Evolutionary conservation across 225 moss, liverwort and hornwort species (phyloP), one percentile per base, ranked within the genome.

Genomic region (Antitrichia curtipendula): DNA sequence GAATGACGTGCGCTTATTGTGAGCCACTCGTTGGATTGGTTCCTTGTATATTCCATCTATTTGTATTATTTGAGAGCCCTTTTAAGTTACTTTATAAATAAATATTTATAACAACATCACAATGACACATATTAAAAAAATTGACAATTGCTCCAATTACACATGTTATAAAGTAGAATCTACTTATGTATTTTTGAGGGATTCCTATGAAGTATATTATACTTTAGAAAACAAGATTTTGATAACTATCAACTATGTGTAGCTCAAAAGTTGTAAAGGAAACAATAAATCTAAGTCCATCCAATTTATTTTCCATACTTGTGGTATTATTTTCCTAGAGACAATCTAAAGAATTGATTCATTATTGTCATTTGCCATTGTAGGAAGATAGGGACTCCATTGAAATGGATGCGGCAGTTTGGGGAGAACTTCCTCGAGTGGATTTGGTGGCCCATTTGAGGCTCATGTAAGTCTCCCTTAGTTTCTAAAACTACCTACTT

Each of bases 11-110:
- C 13, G 5, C 4, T 31, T 43, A 22, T 22, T 9, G 20, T 21
- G 1, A 34, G 21, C 2, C 6, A 10, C 4, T 22, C 4, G 7
- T 32, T 45, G 4, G 21, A 0, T 13, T 28, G 8, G 6, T 21
- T 60, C 7, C 2, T 60, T 1, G 0, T 31, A 13, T 8, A 1
- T 13, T 21, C 43, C 9, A 31, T 56, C 2, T 2, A 2, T 22
- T 31, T 43, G 9, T 32, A 32, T 12, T 21, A 9, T 7, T 9
- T 45, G 45, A 31, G 9, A 9, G 2, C 2, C 15, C 29, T 45
- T 20, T 22, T 8, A 1, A 10, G 8, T 36, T 64, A 1, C 10
- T 36, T 20, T 36, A 36, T 64, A 18, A 18, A 10, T 10, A 12
- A 52, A 8, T 34, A 14, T 75, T 34, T n/a, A 4, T n/a, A 53